Base-by-base conservation (phyloP, 2,329 filamentous ascomycete genomes). In the Scopulariopsis brevicaulis region DNA sequence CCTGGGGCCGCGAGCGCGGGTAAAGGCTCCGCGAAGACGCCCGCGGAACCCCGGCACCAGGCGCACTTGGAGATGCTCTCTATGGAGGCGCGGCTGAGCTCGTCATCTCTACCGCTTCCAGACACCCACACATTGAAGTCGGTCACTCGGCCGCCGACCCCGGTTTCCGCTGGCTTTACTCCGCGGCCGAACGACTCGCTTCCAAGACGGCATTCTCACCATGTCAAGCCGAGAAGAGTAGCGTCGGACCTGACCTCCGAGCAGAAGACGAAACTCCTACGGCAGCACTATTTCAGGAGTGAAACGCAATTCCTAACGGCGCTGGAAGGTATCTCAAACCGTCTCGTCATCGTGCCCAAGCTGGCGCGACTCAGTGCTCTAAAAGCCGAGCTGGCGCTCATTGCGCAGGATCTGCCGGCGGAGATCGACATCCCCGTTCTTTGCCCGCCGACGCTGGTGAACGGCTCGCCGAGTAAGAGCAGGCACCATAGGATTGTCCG, bases 371-470 rank as follows among this genome's bases (percentile, higher is more conserved):
- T 94, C 64, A 94, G 89, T 69, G 89, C 90, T 50, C 74, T 94
- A 53, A 81, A 89, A 59, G 90, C 89, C 2, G 89, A 94, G 70
- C 77, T 94, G 60, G 89, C 88, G 15, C 76, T 94, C 40, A 89
- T 94, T 61, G 86, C 85, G 2, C 87, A 90, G 65, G 89, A 94
- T 66, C 73, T 94, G 52, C 89, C 89, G 0, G 87, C 89, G 4
- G 89, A 94, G 70, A 85, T 94, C 18, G 89, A 94, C 65, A 88
- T 94, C 58, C 89, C 89, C 0, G 79, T 91, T 10, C 89, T 94
- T 58, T 92, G 87, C 63, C 89, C 89, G 18, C 86, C 88, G 0
- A 85, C 84, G 0, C 71, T 93, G 54, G 79, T 87, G 12, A 81
- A 89, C 69, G 87, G 89, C 24, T 80, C 83, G n/a, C 83, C 88